Base-by-base conservation (phyloP, 2,329 filamentous ascomycete genomes). In the Thyridium curvatum region DNA sequence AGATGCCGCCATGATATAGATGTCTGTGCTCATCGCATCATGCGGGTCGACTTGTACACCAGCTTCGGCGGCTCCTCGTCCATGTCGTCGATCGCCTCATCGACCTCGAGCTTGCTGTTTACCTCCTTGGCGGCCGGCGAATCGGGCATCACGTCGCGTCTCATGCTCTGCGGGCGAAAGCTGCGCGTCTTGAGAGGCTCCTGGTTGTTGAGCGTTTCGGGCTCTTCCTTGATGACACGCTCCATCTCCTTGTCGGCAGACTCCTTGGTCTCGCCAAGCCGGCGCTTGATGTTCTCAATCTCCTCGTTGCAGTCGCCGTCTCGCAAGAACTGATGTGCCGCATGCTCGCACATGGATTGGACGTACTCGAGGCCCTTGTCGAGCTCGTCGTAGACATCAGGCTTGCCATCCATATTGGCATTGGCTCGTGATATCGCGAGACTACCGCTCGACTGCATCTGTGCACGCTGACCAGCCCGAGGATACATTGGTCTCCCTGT, bases 321-420 rank as follows among this genome's bases (percentile, higher is more conserved):
- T 17, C 90, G 79, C n/a, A 96, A 69, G 44, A 93, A 88, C 53
- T 94, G 86, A 54, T 94, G 89, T 0, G 90, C 90, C 3, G 85
- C 90, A 39, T 82, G 81, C 63, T 96, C 90, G 56, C 86, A 94
- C 51, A 89, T 77, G 40, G 74, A 74, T 58, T 95, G 88, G 5
- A 87, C 84, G 46, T 78, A 77, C 55, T 95, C 89, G 18, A 96
- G 68, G 1, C 78, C 76, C 55, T 84, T 85, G 55, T 95, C 89
- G 2, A 89, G 71, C 33, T 77, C 71, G 47, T 94, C 86, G 53
- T 84, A 88, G 1, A 78, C 67, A 45, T 79, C 76, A 1, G 49
- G 45, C 32, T 35, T 42, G 14, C 36, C 45, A 32, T 55, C 52
- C 28, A 26, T 26, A 10, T 26, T 26, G 10, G 21, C 21, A 26